Conservation (phyloP, 2,329 filamentous ascomycete species). For the Xylaria sp. region DNA sequence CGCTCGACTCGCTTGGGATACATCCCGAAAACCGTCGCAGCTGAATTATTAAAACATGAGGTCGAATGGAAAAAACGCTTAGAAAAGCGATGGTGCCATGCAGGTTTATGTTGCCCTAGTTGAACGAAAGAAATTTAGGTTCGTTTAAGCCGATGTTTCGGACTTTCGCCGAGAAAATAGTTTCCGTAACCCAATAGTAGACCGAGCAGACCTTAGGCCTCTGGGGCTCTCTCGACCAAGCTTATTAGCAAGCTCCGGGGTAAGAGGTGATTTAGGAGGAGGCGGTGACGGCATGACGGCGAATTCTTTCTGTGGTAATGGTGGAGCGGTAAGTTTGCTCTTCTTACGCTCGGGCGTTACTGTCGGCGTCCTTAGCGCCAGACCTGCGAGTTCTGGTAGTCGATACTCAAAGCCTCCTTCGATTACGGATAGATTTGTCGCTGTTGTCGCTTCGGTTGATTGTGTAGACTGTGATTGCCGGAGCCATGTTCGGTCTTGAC, state of each 20-base stretch:
- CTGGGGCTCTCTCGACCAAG: constrained; percentile 27
- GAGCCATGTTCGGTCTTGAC: constrained; percentile 35
- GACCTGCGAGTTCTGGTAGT: constrained; percentile 46
- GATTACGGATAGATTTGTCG: constrained; percentile 37
- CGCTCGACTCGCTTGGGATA: background rate
- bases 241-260: constrained; percentile 14
- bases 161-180: constrained; percentile 43
- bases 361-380: constrained; percentile 38
- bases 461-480: constrained; percentile 41
- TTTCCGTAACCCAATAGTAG: constrained; percentile 41
- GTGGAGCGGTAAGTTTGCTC: constrained; percentile 30
- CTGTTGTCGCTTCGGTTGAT: constrained; percentile 38
- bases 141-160: constrained; percentile 33
- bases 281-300: constrained; percentile 32
- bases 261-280: constrained; percentile 36
- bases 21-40: background rate
- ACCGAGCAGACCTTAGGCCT: constrained; percentile 39
- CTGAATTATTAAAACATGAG: constrained; percentile 20
- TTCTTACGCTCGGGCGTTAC: constrained; percentile 41
- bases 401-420: constrained; percentile 50
- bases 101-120: background rate
- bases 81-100: background rate
- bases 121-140: background rate
- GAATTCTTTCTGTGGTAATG: constrained; percentile 34
- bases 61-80: background rate